These are phyloP conservation scores for Podila clonocystis DNA, from an alignment of 192 early-diverging fungal species.

Conservation along the genomic window DNA sequence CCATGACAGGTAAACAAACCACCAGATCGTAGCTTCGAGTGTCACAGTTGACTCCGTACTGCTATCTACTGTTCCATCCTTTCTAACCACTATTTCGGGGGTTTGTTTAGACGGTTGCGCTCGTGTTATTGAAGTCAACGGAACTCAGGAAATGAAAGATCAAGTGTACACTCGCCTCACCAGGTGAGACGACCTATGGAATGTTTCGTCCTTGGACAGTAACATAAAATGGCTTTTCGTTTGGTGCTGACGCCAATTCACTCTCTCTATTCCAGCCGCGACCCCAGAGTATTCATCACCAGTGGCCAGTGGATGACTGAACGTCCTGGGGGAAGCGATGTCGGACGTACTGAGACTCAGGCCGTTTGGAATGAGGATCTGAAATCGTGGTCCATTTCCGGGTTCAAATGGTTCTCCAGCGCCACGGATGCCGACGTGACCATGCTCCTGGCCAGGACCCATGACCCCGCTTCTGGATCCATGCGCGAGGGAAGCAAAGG, in stretches of 20 bases:
- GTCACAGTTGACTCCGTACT: not conserved
- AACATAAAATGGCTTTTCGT: not conserved
- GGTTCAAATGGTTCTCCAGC: constrained; percentile 82
- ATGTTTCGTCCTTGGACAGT: no score
- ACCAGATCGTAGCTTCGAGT: not conserved
- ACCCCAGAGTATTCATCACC: constrained; percentile 70
- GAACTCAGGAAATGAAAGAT: constrained; percentile 62
- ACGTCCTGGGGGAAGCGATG: constrained; percentile 73
- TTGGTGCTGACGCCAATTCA: no score
- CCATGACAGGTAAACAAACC: constrained; percentile 66
- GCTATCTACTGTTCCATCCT: not conserved
- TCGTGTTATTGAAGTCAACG: constrained; percentile 66
- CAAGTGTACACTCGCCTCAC: constrained; percentile 53
- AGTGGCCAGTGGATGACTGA: constrained; percentile 86
- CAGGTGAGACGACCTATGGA: constrained; percentile 35
- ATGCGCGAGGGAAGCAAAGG: constrained; percentile 63
- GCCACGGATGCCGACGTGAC: constrained; percentile 79
- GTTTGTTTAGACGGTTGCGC: constrained; percentile 64
- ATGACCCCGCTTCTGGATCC: constrained; percentile 37
- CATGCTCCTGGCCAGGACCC: constrained; percentile 70
- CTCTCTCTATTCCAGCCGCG: constrained; percentile 48
- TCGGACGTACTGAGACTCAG: constrained; percentile 68
- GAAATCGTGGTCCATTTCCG: constrained; percentile 60
- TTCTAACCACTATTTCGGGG: no score
- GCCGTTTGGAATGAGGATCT: constrained; percentile 55